Base-by-base conservation (phyloP, 2,329 filamentous ascomycete species). In the Sporothrix humicola region DNA sequence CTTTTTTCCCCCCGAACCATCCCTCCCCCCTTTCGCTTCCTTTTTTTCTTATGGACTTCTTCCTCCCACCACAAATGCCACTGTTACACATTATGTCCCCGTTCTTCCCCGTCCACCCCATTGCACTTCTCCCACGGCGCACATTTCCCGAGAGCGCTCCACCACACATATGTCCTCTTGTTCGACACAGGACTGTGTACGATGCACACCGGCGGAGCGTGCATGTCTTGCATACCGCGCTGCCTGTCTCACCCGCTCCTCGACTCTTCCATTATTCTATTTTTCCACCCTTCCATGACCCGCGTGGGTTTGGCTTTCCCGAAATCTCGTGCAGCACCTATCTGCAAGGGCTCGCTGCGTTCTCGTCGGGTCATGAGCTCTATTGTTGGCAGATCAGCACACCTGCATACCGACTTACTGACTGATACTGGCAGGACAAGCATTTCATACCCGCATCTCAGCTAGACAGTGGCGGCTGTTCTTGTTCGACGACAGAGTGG, bases 151-250 rank as follows among this genome's bases (percentile, higher is more conserved):
- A 10, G 1, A 66, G 6, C 42, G 46, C 68, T 58, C 66, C 46
- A 17, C 20, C 42, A 10, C 8, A 8, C 7, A n/a, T 23, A 7
- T 26, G 31, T 23, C 20, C 15, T 50, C 54, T 46, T 48, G 52
- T 48, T 31, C 42, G n/a, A 54, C 31, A 31, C 31, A 31, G 31
- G 31, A n/a, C n/a, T n/a, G n/a, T n/a, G n/a, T n/a, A 31, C 65
- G 26, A 69, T 10, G 65, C 46, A 69, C 12, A 70, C 68, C 50
- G 13, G 68, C 37, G 50, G 68, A 6, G 52, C 68, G 52, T 58
- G 68, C 31, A 46, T 70, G 68, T 70, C 68, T 70, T 70, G 68
- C 52, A 58, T 70, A 37, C 31, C 46, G 65, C 46, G 17, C 50
- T 15, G 17, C 59, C 37, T 63, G 59, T 44, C 59, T 44, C 59